Evolutionary conservation across 2,329 filamentous ascomycete genomes (phyloP).

Genomic region (Chaetomium olivaceum): DNA sequence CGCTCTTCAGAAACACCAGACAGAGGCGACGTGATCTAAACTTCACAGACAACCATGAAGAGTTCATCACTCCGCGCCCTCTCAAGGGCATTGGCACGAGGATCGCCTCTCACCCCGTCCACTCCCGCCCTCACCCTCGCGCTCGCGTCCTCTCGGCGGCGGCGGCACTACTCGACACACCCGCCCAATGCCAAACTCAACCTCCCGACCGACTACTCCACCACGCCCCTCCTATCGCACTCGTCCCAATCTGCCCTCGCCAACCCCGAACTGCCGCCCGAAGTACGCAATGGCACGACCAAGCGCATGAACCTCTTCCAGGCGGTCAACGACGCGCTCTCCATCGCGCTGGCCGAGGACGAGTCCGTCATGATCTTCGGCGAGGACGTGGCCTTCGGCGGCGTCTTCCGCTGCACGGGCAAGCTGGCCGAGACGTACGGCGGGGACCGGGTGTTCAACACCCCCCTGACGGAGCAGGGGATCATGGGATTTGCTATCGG

Average conservation of each 20-base stretch:
- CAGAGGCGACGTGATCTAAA: not conserved
- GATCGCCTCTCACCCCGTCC: constrained; percentile 9
- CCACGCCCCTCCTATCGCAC: constrained; percentile 79
- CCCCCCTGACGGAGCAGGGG: constrained; percentile 88
- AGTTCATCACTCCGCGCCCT: constrained; percentile 21
- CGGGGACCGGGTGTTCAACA: constrained; percentile 90
- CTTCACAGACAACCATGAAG: constrained; percentile 23
- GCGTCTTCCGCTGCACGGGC: constrained; percentile 93
- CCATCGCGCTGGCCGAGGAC: constrained; percentile 77
- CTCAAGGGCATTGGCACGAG: constrained; percentile 23
- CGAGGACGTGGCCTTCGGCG: constrained; percentile 95
- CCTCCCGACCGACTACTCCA: constrained; percentile 81
- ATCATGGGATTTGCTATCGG: constrained; percentile 94
- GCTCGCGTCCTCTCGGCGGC: constrained; percentile 12
- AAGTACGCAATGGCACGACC: constrained; percentile 67
- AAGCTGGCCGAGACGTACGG: constrained; percentile 87
- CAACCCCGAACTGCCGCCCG: constrained; percentile 68
- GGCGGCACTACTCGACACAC: constrained; percentile 58
- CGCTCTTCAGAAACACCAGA: constrained; percentile 5
- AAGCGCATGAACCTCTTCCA: constrained; percentile 93
- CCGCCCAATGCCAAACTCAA: constrained; percentile 71
- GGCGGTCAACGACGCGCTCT: constrained; percentile 86
- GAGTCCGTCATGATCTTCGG: constrained; percentile 89
- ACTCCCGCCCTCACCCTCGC: constrained; percentile 15
- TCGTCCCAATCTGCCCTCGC: constrained; percentile 69